Conservation (phyloP, 2,329 filamentous ascomycete genomes). For the Ilyonectria destructans region DNA sequence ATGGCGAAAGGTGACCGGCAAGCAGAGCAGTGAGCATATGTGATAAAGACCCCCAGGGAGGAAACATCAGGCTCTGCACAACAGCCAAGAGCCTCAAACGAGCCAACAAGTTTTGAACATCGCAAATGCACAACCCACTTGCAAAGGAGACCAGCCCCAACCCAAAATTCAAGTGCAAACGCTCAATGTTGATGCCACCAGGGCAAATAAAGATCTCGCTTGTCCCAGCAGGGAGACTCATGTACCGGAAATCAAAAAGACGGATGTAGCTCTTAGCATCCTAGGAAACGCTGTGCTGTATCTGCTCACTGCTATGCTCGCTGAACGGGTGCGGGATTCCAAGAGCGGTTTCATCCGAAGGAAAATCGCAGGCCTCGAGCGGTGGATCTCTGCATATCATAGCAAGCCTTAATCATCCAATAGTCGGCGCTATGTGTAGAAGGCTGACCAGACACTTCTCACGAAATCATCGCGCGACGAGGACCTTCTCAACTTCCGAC, state of each 20-base stretch:
- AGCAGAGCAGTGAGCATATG: slow-evolving; percentile 52
- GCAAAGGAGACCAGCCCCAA: slow-evolving; percentile 26
- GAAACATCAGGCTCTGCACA: slow-evolving; percentile 22
- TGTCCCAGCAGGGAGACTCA: slow-evolving; percentile 19
- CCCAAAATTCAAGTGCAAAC: slow-evolving; percentile 9
- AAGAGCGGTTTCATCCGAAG: slow-evolving; percentile 48
- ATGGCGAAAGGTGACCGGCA: slow-evolving; percentile 42
- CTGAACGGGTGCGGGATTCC: slow-evolving; percentile 50
- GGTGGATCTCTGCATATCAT: slow-evolving; percentile 41
- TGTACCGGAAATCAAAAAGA: slow-evolving; percentile 22
- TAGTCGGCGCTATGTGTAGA: slow-evolving; percentile 47
- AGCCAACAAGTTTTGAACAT: slow-evolving; percentile 28
- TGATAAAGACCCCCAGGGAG: slow-evolving; percentile 28
- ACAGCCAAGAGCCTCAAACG: slow-evolving; percentile 29
- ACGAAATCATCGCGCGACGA: slow-evolving; percentile 64
- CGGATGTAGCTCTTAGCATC: slow-evolving; percentile 29
- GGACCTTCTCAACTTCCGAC: slow-evolving; percentile 74
- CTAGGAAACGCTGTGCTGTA: slow-evolving; percentile 39
- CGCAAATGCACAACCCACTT: slow-evolving; percentile 33
- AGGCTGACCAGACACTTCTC: slow-evolving; percentile 70
- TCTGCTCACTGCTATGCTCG: slow-evolving; percentile 70
- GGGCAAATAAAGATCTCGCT: slow-evolving; percentile 10
- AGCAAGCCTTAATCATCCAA: slow-evolving; percentile 46
- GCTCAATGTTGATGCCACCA: slow-evolving; percentile 9
- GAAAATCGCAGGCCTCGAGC: slow-evolving; percentile 44